phyloP scores from a whole-genome alignment of 768 basidiomycete genomes.

The Pleurotus djamor region DNA sequence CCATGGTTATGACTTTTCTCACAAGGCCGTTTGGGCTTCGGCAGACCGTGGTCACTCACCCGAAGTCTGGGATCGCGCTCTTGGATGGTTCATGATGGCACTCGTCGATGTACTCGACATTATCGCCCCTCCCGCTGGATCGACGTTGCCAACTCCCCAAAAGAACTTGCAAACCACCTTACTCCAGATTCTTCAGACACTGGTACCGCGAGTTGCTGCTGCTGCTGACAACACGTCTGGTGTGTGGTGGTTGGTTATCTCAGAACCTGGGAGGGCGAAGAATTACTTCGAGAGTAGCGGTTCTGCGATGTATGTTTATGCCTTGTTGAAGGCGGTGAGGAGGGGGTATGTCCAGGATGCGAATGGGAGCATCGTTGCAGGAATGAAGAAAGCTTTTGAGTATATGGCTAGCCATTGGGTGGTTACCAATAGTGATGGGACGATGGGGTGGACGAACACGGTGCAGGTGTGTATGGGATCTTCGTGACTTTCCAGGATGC shows the following conservation, averaged over 20 bases:
- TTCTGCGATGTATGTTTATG: slow-evolving; percentile 43
- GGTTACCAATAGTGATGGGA: slow-evolving; percentile 36
- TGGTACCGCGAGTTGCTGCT: slow-evolving; percentile 31
- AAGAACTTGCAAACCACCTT: slow-evolving; percentile 23
- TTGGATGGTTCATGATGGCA: slow-evolving; percentile 49
- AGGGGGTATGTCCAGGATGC: slow-evolving; percentile 34
- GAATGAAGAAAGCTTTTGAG: slow-evolving; percentile 37
- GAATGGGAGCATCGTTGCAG: slow-evolving; percentile 34
- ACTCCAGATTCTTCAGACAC: slow-evolving; percentile 26
- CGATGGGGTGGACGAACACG: slow-evolving; percentile 43
- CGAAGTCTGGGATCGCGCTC: slow-evolving; percentile 46
- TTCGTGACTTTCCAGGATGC: not conserved
- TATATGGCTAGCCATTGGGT: slow-evolving; percentile 41
- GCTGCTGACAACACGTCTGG: slow-evolving; percentile 37
- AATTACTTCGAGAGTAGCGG: slow-evolving; percentile 54
- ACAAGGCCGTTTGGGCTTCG: slow-evolving; percentile 40
- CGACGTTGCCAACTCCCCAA: not conserved
- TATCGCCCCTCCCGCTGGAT: slow-evolving; percentile 23
- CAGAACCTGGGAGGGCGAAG: slow-evolving; percentile 37
- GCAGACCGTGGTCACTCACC: slow-evolving; percentile 44
- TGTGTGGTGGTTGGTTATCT: slow-evolving; percentile 52
- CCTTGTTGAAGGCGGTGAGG: slow-evolving; percentile 42
- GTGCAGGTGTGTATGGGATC: slow-evolving; percentile 27
- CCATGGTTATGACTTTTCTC: slow-evolving; percentile 48
- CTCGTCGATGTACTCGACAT: slow-evolving; percentile 43